Conservation (phyloP, 441 rosid genomes). For the Eugenia klotzschiana region DNA sequence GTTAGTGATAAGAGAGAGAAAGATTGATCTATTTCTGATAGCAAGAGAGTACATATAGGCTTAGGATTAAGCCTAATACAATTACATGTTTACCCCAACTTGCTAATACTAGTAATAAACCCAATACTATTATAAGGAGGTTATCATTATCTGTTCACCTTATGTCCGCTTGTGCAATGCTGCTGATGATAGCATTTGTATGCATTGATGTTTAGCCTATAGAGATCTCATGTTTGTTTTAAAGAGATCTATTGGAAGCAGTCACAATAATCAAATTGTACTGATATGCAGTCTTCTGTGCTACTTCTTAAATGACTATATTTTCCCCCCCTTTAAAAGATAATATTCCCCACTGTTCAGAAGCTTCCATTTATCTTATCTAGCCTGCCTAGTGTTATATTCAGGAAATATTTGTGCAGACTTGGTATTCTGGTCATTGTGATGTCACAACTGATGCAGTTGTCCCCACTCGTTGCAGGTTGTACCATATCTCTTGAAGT, state of each 20-base stretch:
- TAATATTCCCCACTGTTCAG: neutral
- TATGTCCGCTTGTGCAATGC: neutral
- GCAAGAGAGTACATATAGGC: too few relatives aligned
- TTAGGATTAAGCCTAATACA: too few relatives aligned
- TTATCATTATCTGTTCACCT: neutral
- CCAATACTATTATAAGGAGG: neutral
- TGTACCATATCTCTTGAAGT: slow-evolving; percentile 86
- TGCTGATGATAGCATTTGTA: neutral
- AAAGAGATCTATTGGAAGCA: neutral
- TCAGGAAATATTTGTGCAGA: neutral
- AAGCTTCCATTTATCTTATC: neutral
- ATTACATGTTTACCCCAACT: too few relatives aligned
- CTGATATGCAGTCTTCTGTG: neutral
- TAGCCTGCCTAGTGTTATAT: neutral
- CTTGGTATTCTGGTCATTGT: neutral
- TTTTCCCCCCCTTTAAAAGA: neutral
- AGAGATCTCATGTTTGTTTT: neutral
- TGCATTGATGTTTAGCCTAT: neutral
- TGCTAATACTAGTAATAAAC: too few relatives aligned
- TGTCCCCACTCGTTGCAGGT: slow-evolving; percentile 36
- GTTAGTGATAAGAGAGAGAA: too few relatives aligned
- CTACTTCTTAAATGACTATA: neutral
- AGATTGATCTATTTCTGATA: too few relatives aligned
- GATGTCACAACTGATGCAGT: neutral
- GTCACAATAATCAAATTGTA: neutral